Conservation (phyloP, 305 asterid genomes). For the Euphrasia arctica region DNA sequence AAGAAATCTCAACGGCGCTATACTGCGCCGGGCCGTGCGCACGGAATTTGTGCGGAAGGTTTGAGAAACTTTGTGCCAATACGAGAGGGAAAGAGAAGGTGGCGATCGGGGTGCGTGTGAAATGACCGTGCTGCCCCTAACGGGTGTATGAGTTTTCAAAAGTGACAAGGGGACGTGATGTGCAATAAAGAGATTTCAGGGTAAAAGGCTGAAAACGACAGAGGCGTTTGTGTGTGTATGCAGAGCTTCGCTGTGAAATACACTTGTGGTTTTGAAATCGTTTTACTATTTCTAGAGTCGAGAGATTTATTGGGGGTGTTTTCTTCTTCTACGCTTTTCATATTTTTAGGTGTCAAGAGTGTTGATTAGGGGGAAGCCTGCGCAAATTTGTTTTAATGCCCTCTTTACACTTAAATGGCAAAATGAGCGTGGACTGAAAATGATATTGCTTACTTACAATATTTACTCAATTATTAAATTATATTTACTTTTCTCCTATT, state of each 20-base stretch:
- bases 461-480: too few species aligned
- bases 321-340: background rate
- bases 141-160: background rate
- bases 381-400: too few species aligned
- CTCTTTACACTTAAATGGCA: too few species aligned
- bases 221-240: too few species aligned
- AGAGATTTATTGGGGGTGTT: background rate
- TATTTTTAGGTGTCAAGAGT: background rate
- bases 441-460: too few species aligned
- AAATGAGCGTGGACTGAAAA: background rate
- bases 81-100: slow-evolving; percentile 1
- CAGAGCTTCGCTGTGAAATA: too few species aligned
- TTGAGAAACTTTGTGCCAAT: slow-evolving; percentile 26
- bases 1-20: background rate
- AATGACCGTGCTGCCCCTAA: slow-evolving; percentile 25
- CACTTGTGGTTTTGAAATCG: background rate
- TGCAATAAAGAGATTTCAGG: background rate
- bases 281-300: background rate
- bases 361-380: background rate
- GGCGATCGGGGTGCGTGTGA: background rate
- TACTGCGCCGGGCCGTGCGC: background rate
- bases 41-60: background rate
- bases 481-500: too few species aligned
- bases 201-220: background rate
- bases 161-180: background rate